Conservation (phyloP, 1,139 yeast genomes). For the Candida tropicalis region DNA sequence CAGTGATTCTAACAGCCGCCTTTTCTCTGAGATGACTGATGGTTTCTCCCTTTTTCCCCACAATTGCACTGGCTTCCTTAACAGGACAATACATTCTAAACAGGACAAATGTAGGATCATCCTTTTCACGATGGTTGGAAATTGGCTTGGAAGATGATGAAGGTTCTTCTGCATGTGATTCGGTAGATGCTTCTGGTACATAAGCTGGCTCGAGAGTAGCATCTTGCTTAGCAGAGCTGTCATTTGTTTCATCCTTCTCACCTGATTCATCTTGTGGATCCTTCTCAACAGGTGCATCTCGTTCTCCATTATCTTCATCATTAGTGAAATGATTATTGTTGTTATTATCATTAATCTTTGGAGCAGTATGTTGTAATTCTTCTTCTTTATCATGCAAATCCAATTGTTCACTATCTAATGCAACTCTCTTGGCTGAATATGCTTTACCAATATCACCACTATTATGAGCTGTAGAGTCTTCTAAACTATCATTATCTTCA, state of each 20-base stretch:
- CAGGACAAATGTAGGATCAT: constrained; percentile 62
- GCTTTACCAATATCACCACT: background rate
- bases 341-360: constrained; percentile 28
- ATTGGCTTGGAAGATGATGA: constrained; percentile 22
- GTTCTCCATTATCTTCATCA: constrained; percentile 5
- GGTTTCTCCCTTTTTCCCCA: constrained; percentile 78
- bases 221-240: background rate
- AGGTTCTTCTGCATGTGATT: constrained; percentile 9
- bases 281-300: constrained; percentile 11
- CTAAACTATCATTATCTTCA: constrained; percentile 40
- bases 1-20: constrained; percentile 69
- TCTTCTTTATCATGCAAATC: constrained; percentile 34
- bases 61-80: constrained; percentile 75
- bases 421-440: constrained; percentile 57
- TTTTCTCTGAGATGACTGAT: constrained; percentile 66
- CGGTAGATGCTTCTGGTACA: constrained; percentile 6
- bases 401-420: constrained; percentile 61
- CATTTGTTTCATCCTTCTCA: background rate
- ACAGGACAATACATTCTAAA: constrained; percentile 76
- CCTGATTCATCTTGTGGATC: constrained; percentile 1
- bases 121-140: constrained; percentile 36
- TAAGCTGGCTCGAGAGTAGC: constrained; percentile 10
- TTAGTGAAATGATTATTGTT: constrained; percentile 12
- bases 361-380: constrained; percentile 48
- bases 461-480: constrained; percentile 21